Base-by-base conservation (phyloP, 2,329 filamentous ascomycete species). In the Shiraia sp. region DNA sequence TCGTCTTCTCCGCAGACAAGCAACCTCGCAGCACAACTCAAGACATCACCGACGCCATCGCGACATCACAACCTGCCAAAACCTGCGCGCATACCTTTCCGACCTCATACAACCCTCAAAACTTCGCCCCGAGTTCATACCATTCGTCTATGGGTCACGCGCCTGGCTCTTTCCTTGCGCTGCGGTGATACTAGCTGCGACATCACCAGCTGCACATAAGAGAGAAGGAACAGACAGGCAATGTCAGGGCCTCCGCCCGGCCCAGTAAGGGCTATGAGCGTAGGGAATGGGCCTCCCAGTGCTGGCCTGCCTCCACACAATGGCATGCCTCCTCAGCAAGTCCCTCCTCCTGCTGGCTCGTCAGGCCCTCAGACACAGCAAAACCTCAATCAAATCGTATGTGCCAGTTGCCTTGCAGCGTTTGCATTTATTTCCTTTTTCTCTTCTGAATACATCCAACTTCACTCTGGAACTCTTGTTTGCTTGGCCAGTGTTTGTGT, bases 371-470 rank as follows among this genome's bases (percentile, higher is more conserved):
- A 90, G 72, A 90, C 87, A 2, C 90, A 92, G 50, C 89, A 95
- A 61, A 95, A 96, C 64, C 72, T 96, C 1, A 97, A 97, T 61
- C 90, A 96, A 58, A 97, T 97, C 71, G 92, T 96, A 79, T 80
- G 91, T 77, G 19, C 14, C 31, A 8, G 4, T 19, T n/a, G 31
- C 27, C 37, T 33, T 42, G 17, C 24, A 22, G 19, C 6, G 31
- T 13, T 8, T 22, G 13, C 8, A 15, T 9, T 24, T 29, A 25
- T 27, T 19, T 16, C 19, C 12, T 19, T 25, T n/a, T 6, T 13
- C 15, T 14, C 10, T 24, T 10, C 5, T 29, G 25, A 8, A 22
- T 8, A 22, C 4, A 22, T 4, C 19, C 19, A 22, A 5, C 19
- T 22, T 22, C 19, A 22, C 19, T 8, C 19, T 28, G 19, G 17